Evolutionary conservation across 2,329 filamentous ascomycete genomes (phyloP), one percentile per base, ranked within the genome.

Genomic region (Stromatinia cepivora): DNA sequence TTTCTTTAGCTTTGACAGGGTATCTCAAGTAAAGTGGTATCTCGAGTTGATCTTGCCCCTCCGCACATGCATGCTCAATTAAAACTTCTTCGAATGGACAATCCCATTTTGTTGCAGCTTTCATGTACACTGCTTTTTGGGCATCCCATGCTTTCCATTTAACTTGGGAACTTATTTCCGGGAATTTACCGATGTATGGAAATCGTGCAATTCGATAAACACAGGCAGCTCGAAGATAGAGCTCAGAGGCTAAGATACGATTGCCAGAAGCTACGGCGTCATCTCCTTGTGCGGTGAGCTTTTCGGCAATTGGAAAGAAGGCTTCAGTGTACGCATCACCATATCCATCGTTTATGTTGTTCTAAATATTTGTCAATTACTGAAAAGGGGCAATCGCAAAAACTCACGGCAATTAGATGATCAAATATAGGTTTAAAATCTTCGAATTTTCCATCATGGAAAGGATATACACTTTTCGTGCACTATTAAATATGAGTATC

Each of bases 191-290:
- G 72, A 85, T 81, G 73, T 85, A 85, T 4, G 91, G 90, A 76
- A 93, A 93, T 22, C 91, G 85, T 0, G 89, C 84, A 73, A 93
- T 92, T 66, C 91, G 85, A 78, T 91, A 89, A n/a, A 93, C 83
- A 36, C 89, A 87, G 31, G 90, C 90, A 7, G 89, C 89, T 31
- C 90, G 87, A n/a, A 92, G 83, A 78, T 89, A 92, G 25, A 90
- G 82, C 48, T 85, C 85, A 5, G 85, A 86, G 0, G 90, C 89
- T 54, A 83, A 82, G 52, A 82, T 81, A 6, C 76, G 77, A 69
- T 89, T 81, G 39, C 83, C 85, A 2, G 80, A 77, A 11, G 80
- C 75, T 52, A 85, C 80, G 0, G 84, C 84, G 36, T 82, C 79
- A 71, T 86, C 82, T 25, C 85, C 90, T 53, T 83, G 79, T 1